Base-by-base conservation (phyloP, 2,329 filamentous ascomycete genomes). In the Penicillium sp. region DNA sequence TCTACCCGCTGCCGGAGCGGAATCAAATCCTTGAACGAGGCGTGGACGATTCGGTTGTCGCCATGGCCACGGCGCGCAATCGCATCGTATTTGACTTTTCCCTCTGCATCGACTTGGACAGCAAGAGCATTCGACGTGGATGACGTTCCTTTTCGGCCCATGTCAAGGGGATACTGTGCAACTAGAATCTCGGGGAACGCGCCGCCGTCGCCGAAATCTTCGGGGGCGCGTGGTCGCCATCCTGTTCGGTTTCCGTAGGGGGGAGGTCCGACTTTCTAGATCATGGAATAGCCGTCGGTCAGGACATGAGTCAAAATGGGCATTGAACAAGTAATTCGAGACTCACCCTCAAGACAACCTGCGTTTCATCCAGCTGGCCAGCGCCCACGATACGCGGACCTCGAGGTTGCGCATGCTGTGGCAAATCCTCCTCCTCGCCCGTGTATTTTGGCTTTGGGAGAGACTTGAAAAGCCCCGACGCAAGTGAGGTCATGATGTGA, bases 21-120 rank as follows among this genome's bases (percentile, higher is more conserved):
- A 53, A 98, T 98, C 43, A 98, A 75, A 62, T 97, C 93, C 67
- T 95, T 96, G 75, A 98, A 98, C 7, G 88, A 95, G 18, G 93
- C 85, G 69, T 98, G 93, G 9, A 98, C 84, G 55, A 96, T 87
- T 43, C 90, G 80, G 51, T 82, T 83, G 18, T 90, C 88, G 65
- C 79, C 79, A 67, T 98, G 93, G 11, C 93, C 93, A 64, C 91
- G 86, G 61, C 85, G 80, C 44, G 91, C 91, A 63, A 98, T 95
- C 46, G 90, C 90, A 67, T 95, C 90, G 73, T 96, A 98, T 70
- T 95, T 94, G 54, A 96, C 87, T 66, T 94, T 95, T 39, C 93
- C 93, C 56, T 95, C 86, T 0, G 79, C 82, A 65, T 97, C 90
- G 33, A 97, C 90, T 66, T 95, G 88, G 29, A 97, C 79, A n/a